Conservation (phyloP, 1,284 basidiomycete species). For the Bondarzewia mesenterica region DNA sequence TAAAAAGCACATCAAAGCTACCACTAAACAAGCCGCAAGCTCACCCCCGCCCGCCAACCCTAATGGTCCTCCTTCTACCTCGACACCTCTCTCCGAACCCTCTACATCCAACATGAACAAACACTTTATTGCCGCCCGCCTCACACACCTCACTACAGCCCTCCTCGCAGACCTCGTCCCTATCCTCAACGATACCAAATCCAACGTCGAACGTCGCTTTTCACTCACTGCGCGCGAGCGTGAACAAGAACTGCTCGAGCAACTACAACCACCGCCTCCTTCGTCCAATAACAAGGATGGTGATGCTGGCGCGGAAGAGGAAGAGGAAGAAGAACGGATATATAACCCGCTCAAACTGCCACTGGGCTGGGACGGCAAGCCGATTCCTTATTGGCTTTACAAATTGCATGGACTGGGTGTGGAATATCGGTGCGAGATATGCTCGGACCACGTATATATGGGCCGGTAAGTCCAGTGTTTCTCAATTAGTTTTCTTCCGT, state of each 20-base stretch:
- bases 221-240: slow-evolving; percentile 95
- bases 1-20: slow-evolving; percentile 91
- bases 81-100: slow-evolving; percentile 22
- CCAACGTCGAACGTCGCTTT: slow-evolving; percentile 93
- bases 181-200: slow-evolving; percentile 82
- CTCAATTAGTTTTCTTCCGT: not conserved
- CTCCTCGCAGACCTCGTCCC: slow-evolving; percentile 61
- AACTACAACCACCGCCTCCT: slow-evolving; percentile 61
- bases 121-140: slow-evolving; percentile 60
- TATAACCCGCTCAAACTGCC: slow-evolving; percentile 98
- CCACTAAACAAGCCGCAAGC: slow-evolving; percentile 59
- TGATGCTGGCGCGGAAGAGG: slow-evolving; percentile 42
- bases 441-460: slow-evolving; percentile 93
- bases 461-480: slow-evolving; percentile 63
- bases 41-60: slow-evolving; percentile 48
- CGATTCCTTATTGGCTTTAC: slow-evolving; percentile 98
- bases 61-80: slow-evolving; percentile 41
- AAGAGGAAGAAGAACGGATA: slow-evolving; percentile 89
- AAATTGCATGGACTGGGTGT: slow-evolving; percentile 97
- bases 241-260: slow-evolving; percentile 87
- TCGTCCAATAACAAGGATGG: slow-evolving; percentile 34
- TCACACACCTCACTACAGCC: slow-evolving; percentile 64
- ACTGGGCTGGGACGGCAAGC: slow-evolving; percentile 96
- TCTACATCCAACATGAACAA: slow-evolving; percentile 40
- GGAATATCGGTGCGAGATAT: slow-evolving; percentile 97